Conservation (phyloP, 331 rosid species). For the Spiraea crenata region DNA sequence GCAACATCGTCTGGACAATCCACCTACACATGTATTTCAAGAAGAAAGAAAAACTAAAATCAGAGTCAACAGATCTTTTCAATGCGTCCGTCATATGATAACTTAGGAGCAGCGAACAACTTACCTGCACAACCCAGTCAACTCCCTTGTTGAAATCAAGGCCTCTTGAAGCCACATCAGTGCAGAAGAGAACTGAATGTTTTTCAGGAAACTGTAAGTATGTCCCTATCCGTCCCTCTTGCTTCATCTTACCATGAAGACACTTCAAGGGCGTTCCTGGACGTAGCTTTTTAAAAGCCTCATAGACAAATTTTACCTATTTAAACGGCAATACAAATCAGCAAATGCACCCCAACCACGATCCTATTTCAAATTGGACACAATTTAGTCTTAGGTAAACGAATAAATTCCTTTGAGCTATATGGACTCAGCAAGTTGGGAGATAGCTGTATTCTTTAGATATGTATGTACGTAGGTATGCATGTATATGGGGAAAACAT, state of each 20-base stretch:
- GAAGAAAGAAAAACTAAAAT: conserved; percentile 11
- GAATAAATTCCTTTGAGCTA: neutral
- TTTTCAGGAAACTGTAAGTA: conserved; percentile 71
- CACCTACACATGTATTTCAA: conserved; percentile 41
- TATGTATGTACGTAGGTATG: neutral
- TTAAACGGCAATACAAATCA: conserved; percentile 13
- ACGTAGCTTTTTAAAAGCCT: conserved; percentile 84
- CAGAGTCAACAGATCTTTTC: conserved; percentile 6
- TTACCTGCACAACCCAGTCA: conserved; percentile 98
- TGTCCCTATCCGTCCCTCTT: conserved; percentile 75
- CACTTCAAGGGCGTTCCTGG: conserved; percentile 91
- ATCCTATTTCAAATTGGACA: neutral
- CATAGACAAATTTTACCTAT: conserved; percentile 80
- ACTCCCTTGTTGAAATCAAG: conserved; percentile 94
- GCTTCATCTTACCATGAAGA: conserved; percentile 92
- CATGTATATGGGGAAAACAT: neutral
- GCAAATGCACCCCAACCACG: neutral
- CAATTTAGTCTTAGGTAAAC: neutral
- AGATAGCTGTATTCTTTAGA: neutral
- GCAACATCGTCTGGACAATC: conserved; percentile 91
- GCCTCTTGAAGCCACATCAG: conserved; percentile 94
- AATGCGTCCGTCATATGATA: neutral
- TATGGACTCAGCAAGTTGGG: neutral
- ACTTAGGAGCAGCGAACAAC: neutral
- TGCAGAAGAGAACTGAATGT: conserved; percentile 77